phyloP scores from a whole-genome alignment of 2,329 filamentous ascomycete species.

The Ceratocystiopsis sp. region DNA sequence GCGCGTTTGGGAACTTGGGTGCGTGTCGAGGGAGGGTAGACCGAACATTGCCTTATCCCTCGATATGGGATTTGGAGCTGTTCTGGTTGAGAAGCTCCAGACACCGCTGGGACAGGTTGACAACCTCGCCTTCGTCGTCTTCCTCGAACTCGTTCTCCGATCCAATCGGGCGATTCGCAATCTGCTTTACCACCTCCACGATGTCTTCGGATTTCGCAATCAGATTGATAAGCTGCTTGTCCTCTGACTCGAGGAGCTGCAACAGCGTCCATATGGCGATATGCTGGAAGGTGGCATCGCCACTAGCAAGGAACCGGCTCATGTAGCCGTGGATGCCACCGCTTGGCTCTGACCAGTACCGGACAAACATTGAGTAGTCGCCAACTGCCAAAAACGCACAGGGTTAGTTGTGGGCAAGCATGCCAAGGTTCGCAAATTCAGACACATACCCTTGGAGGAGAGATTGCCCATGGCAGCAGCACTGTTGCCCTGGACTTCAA shows the following conservation, averaged over 20 bases:
- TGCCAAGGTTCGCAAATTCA: neutral
- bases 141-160: slow-evolving; percentile 75
- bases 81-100: slow-evolving; percentile 69
- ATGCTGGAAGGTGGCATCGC: slow-evolving; percentile 94
- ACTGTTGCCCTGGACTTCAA: slow-evolving; percentile 96
- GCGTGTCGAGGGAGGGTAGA: too few species aligned
- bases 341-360: slow-evolving; percentile 82
- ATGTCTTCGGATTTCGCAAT: slow-evolving; percentile 86
- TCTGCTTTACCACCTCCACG: slow-evolving; percentile 77
- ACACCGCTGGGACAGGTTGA: slow-evolving; percentile 77
- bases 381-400: slow-evolving; percentile 43
- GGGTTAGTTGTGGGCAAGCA: neutral
- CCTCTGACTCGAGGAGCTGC: slow-evolving; percentile 88
- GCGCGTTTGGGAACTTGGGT: too few species aligned
- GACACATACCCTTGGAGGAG: slow-evolving; percentile 71
- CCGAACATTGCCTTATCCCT: too few species aligned
- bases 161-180: slow-evolving; percentile 77
- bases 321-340: slow-evolving; percentile 94
- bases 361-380: slow-evolving; percentile 90
- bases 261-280: slow-evolving; percentile 97
- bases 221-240: slow-evolving; percentile 69
- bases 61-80: slow-evolving; percentile 63
- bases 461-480: slow-evolving; percentile 89
- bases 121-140: slow-evolving; percentile 84
- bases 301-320: slow-evolving; percentile 79